Base-by-base conservation (phyloP, 1,284 basidiomycete species). In the Heterobasidion annosum region DNA sequence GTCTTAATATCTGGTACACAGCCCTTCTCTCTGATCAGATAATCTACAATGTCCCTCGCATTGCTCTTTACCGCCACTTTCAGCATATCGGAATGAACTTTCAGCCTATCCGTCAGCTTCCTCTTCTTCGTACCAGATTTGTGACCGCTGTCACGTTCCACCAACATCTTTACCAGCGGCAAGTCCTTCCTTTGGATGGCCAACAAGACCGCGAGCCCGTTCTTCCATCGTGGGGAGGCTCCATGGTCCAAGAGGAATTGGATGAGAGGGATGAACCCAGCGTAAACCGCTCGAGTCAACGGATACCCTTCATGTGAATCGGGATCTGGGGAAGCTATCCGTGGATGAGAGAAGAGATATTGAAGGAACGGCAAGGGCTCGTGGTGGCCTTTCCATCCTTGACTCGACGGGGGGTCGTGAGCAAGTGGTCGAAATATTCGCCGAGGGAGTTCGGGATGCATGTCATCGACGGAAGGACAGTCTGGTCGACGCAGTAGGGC, bases 281-380 rank as follows among this genome's bases (percentile, higher is more conserved):
- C 81, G 48, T 84, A 74, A 0, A 91, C 88, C 1, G 91, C 88
- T 56, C 81, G 83, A 8, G 82, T 82, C 34, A 95, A 77, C 0
- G 87, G 83, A 62, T 93, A 94, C 0, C 91, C 91, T 1, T 80
- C 74, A 66, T 86, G 75, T 6, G 84, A 77, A 65, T 92, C 80
- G 8, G 75, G 62, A 35, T 81, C 72, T 35, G 71, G 79, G 54
- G 61, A 62, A 7, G 66, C 67, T 9, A 79, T 63, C 1, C 67
- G 66, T 7, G 75, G 69, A 40, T 70, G 70, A 16, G 61, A 57
- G 60, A 76, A 82, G 9, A 89, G 68, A 61, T 77, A 77, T 47
- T 70, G 74, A 2, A 90, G 75, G 55, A 85, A 77, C 0, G 85
- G 83, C 5, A 89, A 63, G 0, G 83, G 85, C 1, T 75, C 64